Percentiles rank a stretch among this genome's conserved stretches.
Conservation (phyloP, 257 asterid species). For the Solanum paucissectum region DNA sequence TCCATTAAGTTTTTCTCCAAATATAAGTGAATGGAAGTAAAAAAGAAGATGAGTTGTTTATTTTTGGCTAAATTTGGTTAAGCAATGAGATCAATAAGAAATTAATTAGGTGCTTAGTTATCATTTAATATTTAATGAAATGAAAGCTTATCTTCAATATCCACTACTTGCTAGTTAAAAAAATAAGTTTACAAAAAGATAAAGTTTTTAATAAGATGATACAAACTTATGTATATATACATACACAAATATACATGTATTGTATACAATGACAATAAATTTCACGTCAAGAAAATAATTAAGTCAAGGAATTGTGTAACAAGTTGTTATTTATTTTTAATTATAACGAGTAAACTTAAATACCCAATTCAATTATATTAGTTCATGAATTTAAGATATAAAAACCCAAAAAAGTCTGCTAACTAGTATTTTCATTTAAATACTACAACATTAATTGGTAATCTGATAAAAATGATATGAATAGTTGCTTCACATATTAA, state of each 20-base stretch:
- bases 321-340: no score
- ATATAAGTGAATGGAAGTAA: slow-evolving; percentile 12
- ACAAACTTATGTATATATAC: neutral
- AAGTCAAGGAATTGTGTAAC: neutral
- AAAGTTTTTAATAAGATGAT: no score
- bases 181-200: neutral
- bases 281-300: no score
- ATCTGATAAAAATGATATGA: no score
- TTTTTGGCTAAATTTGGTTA: slow-evolving; percentile 23
- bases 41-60: slow-evolving; percentile 13
- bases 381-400: no score
- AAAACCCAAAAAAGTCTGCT: neutral
- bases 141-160: neutral
- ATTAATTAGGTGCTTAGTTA: neutral
- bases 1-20: slow-evolving; percentile 1
- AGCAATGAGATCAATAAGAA: slow-evolving; percentile 19
- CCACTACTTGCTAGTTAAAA: neutral
- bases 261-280: neutral
- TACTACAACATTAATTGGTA: neutral
- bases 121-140: neutral
- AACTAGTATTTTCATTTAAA: neutral
- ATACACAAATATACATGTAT: neutral
- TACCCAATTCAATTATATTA: neutral
- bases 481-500: neutral
- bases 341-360: neutral